Base-by-base conservation (phyloP, 495 filamentous ascomycete species). In the Durotheca rogersii region DNA sequence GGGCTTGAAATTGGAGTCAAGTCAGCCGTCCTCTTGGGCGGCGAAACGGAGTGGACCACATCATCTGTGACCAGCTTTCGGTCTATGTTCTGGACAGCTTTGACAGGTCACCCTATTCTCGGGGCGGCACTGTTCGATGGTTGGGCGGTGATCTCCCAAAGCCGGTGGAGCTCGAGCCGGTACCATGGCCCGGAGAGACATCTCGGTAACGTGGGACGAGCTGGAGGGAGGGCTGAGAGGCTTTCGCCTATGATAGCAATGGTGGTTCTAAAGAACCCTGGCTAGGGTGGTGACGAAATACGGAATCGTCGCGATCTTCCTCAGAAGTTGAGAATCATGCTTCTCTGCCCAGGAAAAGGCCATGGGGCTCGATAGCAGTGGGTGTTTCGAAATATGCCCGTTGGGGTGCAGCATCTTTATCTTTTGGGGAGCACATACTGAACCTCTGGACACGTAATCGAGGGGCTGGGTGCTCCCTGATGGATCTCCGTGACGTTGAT, bases 351-450 rank as follows among this genome's bases (percentile, higher is more conserved):
- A 46, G 38, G 29, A 35, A 17, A 41, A 30, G 51, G 46, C 49
- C 50, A 36, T 51, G 45, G 50, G 45, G 41, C n/a, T 30, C 27
- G 32, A 27, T 41, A 30, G 31, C 35, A 35, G 40, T 31, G 36
- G 12, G 32, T 25, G 45, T 53, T 53, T 50, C 40, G 49, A 51
- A 21, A 53, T 54, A 54, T 54, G 50, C 56, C 56, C 40, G 50
- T 32, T 54, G 50, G 10, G 41, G 49, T 37, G 48, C 38, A 54
- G 40, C 27, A 5, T 33, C 40, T 59, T 59, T 59, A 53, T 59
- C 50, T 47, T 11, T 36, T 38, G 35, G 41, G 21, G 23, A 7
- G 25, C 41, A 45, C 39, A 39, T 41, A 35, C 14, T 37, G 18
- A 2, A 38, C 38, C 43, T 40, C 38, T 54, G 15, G 45, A 46